phyloP scores from a whole-genome alignment of 305 asterid genomes.

The Rubia tinctorum region DNA sequence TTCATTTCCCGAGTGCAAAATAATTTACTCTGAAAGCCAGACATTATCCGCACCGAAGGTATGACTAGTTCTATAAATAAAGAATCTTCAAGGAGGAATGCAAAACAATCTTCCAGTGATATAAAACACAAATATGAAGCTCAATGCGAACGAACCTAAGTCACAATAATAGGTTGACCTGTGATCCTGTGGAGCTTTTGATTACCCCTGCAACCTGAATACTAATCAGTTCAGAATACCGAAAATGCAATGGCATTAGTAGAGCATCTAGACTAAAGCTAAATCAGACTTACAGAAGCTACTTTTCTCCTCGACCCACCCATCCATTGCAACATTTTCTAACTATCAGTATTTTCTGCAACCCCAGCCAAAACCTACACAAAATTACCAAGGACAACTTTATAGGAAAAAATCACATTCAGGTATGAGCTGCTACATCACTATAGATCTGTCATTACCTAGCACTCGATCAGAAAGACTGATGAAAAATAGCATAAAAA shows the following conservation, averaged over 20 bases:
- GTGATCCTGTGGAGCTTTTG: conserved; percentile 40
- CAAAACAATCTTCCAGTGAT: conserved; percentile 6
- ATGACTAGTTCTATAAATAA: neutral
- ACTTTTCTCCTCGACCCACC: conserved; percentile 97
- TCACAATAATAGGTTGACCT: conserved; percentile 33
- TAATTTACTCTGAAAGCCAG: neutral
- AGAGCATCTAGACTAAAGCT: neutral
- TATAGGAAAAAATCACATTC: neutral
- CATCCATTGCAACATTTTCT: conserved; percentile 88
- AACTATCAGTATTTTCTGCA: conserved; percentile 11
- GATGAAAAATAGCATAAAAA: neutral
- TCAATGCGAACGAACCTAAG: conserved; percentile 41
- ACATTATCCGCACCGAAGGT: neutral
- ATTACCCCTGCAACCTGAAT: conserved; percentile 56
- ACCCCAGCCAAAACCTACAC: conserved; percentile 8
- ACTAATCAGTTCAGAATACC: neutral
- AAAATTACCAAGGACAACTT: conserved; percentile 14
- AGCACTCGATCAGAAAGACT: neutral
- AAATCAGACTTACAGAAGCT: conserved; percentile 50
- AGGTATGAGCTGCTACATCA: neutral
- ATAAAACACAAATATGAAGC: conserved; percentile 13
- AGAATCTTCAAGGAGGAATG: neutral
- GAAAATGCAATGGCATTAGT: neutral
- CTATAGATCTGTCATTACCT: neutral
- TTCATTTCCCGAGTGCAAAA: neutral